A percentile compares a stretch with the other conserved stretches of the same genome.
Conservation (phyloP, 1,139 yeast species). For the Citeromyces hawaiiensis region DNA sequence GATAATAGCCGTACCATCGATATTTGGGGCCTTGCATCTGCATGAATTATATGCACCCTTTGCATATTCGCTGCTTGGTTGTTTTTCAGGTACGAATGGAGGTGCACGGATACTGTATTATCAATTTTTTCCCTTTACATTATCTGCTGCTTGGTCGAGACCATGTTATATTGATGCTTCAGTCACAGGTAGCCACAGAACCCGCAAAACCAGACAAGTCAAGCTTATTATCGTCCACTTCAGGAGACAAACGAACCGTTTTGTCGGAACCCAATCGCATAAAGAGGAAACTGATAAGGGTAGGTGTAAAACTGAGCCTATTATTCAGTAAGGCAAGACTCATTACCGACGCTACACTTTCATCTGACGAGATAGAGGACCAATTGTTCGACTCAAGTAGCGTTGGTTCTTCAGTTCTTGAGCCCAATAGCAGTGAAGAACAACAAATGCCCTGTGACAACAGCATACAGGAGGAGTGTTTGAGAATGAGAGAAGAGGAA, state of each 20-base stretch:
- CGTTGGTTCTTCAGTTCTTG: conserved; percentile 10
- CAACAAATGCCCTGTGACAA: neutral
- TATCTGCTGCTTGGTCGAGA: neutral
- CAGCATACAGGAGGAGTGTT: neutral
- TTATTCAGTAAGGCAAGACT: conserved; percentile 22
- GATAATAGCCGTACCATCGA: neutral
- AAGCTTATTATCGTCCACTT: neutral
- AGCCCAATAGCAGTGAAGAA: conserved; percentile 7
- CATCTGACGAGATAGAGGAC: conserved; percentile 26
- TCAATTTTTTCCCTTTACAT: neutral
- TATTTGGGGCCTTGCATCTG: neutral
- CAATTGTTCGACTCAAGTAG: conserved; percentile 26
- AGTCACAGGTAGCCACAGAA: conserved; percentile 1
- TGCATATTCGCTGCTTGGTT: too few species aligned
- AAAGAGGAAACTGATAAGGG: conserved; percentile 10
- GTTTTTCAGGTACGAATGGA: too few species aligned
- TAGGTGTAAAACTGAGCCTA: conserved; percentile 22
- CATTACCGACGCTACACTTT: conserved; percentile 28
- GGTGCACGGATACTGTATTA: neutral
- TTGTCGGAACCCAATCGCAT: conserved; percentile 4
- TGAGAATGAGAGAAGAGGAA: neutral
- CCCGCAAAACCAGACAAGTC: conserved; percentile 1
- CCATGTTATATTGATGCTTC: conserved; percentile 2
- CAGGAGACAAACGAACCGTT: conserved; percentile 1
- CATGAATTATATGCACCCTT: too few species aligned